Evolutionary conservation across 176 grass and related monocot species (phyloP).

Genomic region (Thalia dealbata): DNA sequence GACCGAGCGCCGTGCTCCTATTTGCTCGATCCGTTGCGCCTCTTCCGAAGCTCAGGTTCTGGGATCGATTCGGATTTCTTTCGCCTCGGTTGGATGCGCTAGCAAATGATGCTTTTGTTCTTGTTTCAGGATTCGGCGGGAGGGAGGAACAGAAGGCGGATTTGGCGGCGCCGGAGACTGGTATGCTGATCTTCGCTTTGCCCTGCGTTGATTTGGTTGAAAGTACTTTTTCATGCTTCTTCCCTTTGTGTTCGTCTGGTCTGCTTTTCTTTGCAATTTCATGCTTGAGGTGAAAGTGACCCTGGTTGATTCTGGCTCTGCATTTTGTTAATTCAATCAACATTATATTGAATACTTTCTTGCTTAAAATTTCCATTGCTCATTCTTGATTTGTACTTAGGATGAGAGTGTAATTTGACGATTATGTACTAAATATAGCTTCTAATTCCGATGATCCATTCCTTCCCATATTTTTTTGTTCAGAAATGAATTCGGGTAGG

Average conservation of each 20-base stretch:
- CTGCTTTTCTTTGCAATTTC: no score
- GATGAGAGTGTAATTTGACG: no score
- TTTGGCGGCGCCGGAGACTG: constrained; percentile 61
- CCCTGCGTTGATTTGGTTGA: no score
- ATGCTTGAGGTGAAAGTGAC: no score
- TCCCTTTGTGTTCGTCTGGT: no score
- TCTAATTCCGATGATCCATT: background rate
- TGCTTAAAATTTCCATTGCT: no score
- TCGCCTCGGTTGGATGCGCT: background rate
- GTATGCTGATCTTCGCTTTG: constrained; percentile 17
- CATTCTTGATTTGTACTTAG: no score
- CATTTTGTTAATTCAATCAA: no score
- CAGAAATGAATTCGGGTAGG: background rate
- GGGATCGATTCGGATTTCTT: background rate
- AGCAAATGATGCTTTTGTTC: background rate
- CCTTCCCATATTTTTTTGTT: background rate
- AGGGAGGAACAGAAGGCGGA: constrained; percentile 27
- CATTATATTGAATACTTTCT: no score
- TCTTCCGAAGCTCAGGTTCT: constrained; percentile 10
- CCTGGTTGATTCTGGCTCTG: no score
- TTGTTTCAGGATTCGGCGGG: constrained; percentile 4
- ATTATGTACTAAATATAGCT: no score
- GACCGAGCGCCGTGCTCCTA: background rate
- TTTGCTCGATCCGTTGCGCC: constrained; percentile 7
- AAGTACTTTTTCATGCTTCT: background rate